Percentiles rank a stretch among this genome's conserved stretches.
These are phyloP conservation scores for Pascua sp. DNA, from an alignment of 1,284 basidiomycete species.

Conservation along the genomic window DNA sequence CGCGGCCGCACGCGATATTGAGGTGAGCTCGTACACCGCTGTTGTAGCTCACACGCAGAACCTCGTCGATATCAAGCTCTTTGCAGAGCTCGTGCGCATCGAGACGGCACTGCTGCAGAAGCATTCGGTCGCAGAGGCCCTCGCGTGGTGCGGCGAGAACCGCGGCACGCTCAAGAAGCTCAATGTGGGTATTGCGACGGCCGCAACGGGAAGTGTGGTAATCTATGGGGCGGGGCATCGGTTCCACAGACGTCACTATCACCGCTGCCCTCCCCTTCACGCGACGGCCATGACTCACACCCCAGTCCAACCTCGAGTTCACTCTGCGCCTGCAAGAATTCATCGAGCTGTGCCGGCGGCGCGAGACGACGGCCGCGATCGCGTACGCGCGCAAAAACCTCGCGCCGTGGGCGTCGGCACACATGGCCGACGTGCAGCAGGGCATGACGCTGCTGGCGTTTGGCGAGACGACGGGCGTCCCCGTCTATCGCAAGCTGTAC, in stretches of 20 bases:
- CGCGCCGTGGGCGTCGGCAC: slow-evolving; percentile 73
- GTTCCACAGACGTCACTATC: too few relatives aligned
- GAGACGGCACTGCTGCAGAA: slow-evolving; percentile 67
- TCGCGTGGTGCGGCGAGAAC: slow-evolving; percentile 96
- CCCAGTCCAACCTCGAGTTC: slow-evolving; percentile 88
- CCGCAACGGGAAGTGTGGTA: too few relatives aligned
- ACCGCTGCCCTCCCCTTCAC: too few relatives aligned
- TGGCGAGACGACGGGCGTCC: slow-evolving; percentile 45
- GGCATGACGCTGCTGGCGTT: slow-evolving; percentile 75
- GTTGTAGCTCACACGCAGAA: slow-evolving; percentile 52
- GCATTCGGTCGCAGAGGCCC: slow-evolving; percentile 78
- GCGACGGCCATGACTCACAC: not conserved
- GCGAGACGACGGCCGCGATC: slow-evolving; percentile 73
- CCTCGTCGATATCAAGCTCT: slow-evolving; percentile 86
- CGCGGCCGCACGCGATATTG: slow-evolving; percentile 33
- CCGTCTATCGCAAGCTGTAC: slow-evolving; percentile 62
- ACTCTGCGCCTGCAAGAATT: slow-evolving; percentile 93
- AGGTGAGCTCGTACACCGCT: slow-evolving; percentile 28
- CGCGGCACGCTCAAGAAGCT: slow-evolving; percentile 84
- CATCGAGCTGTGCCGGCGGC: slow-evolving; percentile 76
- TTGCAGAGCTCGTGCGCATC: slow-evolving; percentile 79
- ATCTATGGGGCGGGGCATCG: too few relatives aligned
- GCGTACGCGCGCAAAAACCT: slow-evolving; percentile 79
- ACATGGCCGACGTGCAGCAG: slow-evolving; percentile 69
- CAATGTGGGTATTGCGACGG: too few relatives aligned